Evolutionary conservation across 1,139 yeast genomes (phyloP).

Genomic region (Geotrichum europaeum): DNA sequence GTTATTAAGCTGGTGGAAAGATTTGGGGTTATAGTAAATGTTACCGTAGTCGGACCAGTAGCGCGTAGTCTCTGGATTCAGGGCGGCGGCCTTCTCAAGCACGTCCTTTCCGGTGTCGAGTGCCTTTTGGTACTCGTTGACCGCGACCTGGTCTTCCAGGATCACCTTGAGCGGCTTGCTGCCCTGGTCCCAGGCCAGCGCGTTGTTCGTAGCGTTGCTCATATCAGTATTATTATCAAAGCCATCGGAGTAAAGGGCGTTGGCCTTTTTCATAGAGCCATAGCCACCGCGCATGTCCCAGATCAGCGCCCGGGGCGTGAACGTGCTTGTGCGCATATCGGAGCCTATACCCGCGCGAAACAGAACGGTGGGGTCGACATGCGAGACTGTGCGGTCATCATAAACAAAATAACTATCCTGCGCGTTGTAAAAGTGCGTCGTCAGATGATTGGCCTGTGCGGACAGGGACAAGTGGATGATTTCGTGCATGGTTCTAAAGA

Average conservation of each 20-base stretch:
- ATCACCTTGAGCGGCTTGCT: conserved; percentile 14
- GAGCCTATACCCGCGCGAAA: conserved; percentile 40
- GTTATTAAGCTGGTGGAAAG: conserved; percentile 46
- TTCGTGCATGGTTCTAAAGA: conserved; percentile 51
- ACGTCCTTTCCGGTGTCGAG: conserved; percentile 45
- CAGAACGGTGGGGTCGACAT: conserved; percentile 43
- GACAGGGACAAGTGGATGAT: conserved; percentile 65
- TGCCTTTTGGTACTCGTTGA: conserved; percentile 55
- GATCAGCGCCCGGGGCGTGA: conserved; percentile 68
- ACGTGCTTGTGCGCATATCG: conserved; percentile 47
- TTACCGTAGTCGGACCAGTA: conserved; percentile 83
- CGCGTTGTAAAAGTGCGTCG: conserved; percentile 72
- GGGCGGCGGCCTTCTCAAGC: conserved; percentile 22
- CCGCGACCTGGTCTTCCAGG: conserved; percentile 33
- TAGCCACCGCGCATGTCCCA: conserved; percentile 57
- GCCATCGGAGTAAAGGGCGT: conserved; percentile 21
- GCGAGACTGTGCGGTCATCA: conserved; percentile 34
- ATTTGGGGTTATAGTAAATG: conserved; percentile 59
- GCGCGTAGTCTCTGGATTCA: conserved; percentile 42
- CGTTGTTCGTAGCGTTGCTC: conserved; percentile 10
- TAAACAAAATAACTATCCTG: conserved; percentile 69
- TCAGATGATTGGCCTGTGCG: conserved; percentile 62
- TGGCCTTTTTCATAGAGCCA: conserved; percentile 30
- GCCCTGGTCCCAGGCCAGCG: conserved; percentile 15
- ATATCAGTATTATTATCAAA: conserved; percentile 19